Conservation (phyloP, 768 basidiomycete species). For the Amanita brunnescens region DNA sequence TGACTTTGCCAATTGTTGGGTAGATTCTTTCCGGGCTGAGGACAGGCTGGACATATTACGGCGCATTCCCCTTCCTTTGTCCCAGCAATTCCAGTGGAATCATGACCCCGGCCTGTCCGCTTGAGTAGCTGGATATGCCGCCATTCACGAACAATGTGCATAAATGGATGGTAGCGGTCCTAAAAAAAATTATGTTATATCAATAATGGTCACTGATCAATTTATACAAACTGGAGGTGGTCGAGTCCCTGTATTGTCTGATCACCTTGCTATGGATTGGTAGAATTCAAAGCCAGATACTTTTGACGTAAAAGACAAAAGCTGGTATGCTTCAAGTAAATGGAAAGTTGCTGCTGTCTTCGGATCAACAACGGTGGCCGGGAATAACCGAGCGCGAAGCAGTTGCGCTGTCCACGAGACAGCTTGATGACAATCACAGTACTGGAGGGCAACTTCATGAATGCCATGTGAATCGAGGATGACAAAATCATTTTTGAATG, state of each 20-base stretch:
- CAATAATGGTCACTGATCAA: no score
- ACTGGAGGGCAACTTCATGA: not conserved
- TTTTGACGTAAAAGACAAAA: no score
- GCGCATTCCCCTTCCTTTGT: slow-evolving; percentile 2
- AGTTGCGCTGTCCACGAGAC: not conserved
- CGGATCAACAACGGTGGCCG: not conserved
- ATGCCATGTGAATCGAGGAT: not conserved
- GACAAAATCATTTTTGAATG: not conserved
- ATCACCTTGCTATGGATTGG: no score
- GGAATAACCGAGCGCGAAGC: not conserved
- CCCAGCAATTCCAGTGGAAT: not conserved
- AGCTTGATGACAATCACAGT: not conserved
- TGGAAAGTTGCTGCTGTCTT: not conserved
- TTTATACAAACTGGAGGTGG: no score
- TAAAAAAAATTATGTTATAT: not conserved
- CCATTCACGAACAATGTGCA: not conserved
- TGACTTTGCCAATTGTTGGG: not conserved
- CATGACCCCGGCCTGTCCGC: slow-evolving; percentile 1
- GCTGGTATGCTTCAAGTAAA: no score
- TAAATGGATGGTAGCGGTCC: not conserved
- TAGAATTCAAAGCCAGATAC: no score
- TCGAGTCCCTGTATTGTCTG: no score
- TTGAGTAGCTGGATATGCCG: not conserved
- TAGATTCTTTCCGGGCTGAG: slow-evolving; percentile 1
- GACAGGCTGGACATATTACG: slow-evolving; percentile 6